Conservation (phyloP, 1,284 basidiomycete species). For the Naganishia albida region DNA sequence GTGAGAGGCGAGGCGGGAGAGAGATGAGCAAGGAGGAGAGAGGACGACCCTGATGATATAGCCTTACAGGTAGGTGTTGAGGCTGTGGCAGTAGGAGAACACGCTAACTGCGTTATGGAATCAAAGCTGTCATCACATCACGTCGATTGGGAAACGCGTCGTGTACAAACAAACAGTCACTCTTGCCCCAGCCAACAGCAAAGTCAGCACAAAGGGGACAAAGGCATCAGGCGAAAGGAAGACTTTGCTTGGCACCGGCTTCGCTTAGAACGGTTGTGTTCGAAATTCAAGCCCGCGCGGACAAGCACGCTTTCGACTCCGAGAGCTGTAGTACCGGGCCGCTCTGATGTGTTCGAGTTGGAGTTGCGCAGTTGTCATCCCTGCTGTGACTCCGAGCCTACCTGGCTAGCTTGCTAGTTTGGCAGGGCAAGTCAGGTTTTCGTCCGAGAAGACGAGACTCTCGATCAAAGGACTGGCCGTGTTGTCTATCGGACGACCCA, state of each 20-base stretch:
- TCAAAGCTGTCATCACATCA: background rate
- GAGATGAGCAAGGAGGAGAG: background rate
- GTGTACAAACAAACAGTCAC: conserved; percentile 10
- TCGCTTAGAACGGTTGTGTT: background rate
- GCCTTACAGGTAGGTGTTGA: background rate
- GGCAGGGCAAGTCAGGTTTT: too few species aligned
- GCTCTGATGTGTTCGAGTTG: too few species aligned
- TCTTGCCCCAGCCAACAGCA: background rate
- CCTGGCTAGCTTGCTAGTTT: too few species aligned
- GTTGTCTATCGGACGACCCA: too few species aligned
- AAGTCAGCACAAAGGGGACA: background rate
- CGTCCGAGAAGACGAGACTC: too few species aligned
- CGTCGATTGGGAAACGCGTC: background rate
- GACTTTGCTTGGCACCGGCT: background rate
- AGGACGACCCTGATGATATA: conserved; percentile 20
- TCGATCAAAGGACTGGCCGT: too few species aligned
- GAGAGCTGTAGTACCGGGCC: too few species aligned
- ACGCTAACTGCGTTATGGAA: conserved; percentile 8
- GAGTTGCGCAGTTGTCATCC: too few species aligned
- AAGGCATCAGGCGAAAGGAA: background rate
- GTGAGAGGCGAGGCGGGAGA: background rate
- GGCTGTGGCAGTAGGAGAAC: conserved; percentile 24
- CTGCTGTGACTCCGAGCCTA: too few species aligned
- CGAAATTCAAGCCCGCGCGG: too few species aligned
- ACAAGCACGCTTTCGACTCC: too few species aligned